Base-by-base conservation (phyloP, 2,329 filamentous ascomycete genomes). In the Claviceps capensis region DNA sequence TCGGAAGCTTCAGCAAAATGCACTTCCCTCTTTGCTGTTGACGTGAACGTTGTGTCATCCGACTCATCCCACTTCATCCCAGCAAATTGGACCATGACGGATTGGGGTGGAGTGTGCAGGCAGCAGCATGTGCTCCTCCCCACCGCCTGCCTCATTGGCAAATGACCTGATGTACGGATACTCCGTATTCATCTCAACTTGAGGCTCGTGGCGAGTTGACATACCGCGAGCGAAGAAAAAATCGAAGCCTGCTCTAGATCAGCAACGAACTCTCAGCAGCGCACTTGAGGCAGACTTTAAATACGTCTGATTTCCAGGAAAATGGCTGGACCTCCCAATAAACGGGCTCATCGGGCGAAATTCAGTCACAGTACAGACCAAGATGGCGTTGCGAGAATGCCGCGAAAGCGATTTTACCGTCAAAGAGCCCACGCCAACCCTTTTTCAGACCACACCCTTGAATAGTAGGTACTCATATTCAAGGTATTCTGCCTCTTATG, bases 381-480 rank as follows among this genome's bases (percentile, higher is more conserved):
- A 56, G 73, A 77, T 62, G 73, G 69, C 22, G 69, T 71, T 41
- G 69, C 80, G 7, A 77, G 81, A 61, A 71, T 96, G 61, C 93
- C 93, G 9, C 85, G 88, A 69, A 98, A 98, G 76, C 91, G 86
- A 72, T 95, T 93, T 72, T 98, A 95, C 68, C 82, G 93, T 52
- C 93, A 98, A 69, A 81, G 93, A 67, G 93, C 93, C 40, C 93
- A 98, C 71, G 93, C 93, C 56, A 98, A 98, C 72, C 90, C 91
- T 6, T 98, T 98, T 71, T 96, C 91, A 2, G 93, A 98, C 63
- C 93, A 98, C 72, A 74, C 80, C 53, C 74, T 98, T 65, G 76
- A 78, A 62, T 98, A 98, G 93, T 95, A 78, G 54, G 58, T 53
- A 38, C n/a, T 43, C 17, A 4, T 22, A 19, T 7, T 16, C 23